Evolutionary conservation across 140 eudicot genomes (phyloP).

Genomic region (Bidens hawaiensis): DNA sequence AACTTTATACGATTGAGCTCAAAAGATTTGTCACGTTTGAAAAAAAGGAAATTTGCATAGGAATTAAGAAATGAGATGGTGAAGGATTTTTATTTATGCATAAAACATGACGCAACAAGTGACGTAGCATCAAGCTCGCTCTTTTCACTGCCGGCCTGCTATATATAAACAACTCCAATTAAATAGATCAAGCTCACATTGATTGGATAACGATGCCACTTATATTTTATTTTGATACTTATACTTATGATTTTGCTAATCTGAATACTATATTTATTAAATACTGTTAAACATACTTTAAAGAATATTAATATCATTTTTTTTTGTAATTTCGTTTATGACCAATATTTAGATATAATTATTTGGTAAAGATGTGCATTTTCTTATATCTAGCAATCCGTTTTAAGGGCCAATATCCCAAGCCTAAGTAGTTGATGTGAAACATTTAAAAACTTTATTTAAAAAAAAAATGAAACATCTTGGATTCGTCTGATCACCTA

Average conservation of each 20-base stretch:
- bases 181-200: neutral
- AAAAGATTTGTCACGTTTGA: neutral
- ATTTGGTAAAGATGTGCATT: neutral
- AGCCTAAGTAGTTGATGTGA: neutral
- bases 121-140: neutral
- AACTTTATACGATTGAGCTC: neutral
- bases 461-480: too few species aligned
- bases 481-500: too few species aligned
- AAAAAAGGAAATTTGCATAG: too few species aligned
- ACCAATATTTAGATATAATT: neutral
- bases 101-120: neutral
- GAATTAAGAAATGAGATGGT: too few species aligned
- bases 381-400: neutral
- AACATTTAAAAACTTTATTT: neutral
- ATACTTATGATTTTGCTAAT: neutral
- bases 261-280: neutral
- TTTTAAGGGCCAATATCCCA: neutral
- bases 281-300: neutral
- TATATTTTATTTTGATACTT: neutral
- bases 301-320: neutral
- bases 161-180: neutral
- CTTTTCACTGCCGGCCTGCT: conserved; percentile 7
- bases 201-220: neutral
- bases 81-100: too few species aligned
- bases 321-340: too few species aligned